A percentile compares a stretch with the other conserved stretches of the same genome.
Evolutionary conservation across 2,329 filamentous ascomycete genomes (phyloP).

Genomic region (Scytalidium lignicola): DNA sequence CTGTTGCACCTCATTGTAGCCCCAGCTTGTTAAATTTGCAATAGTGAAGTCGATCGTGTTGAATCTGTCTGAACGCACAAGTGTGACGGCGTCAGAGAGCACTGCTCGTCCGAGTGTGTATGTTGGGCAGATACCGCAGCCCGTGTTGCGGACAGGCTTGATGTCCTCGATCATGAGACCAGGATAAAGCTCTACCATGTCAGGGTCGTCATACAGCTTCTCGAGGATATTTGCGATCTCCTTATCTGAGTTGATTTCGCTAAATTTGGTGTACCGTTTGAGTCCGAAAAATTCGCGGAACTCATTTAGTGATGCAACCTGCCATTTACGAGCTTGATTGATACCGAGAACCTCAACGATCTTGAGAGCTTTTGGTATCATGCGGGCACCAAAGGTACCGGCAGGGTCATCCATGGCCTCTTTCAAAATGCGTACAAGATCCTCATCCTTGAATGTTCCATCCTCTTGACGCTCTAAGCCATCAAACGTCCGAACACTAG

Average conservation of each 20-base stretch:
- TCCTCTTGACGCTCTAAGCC: constrained; percentile 57
- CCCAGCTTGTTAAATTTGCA: constrained; percentile 74
- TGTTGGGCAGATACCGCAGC: constrained; percentile 43
- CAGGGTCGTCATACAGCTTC: constrained; percentile 49
- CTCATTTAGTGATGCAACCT: constrained; percentile 66
- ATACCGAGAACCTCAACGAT: constrained; percentile 77
- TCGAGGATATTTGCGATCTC: constrained; percentile 52
- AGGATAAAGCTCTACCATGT: constrained; percentile 62
- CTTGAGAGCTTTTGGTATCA: not conserved
- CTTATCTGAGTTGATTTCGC: constrained; percentile 75
- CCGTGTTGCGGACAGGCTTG: constrained; percentile 43
- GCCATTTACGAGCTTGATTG: constrained; percentile 68
- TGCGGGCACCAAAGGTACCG: constrained; percentile 20
- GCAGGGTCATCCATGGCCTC: constrained; percentile 65
- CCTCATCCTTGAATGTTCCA: constrained; percentile 67
- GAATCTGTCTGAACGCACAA: constrained; percentile 52
- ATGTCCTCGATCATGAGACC: constrained; percentile 55
- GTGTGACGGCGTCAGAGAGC: constrained; percentile 51
- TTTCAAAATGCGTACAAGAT: constrained; percentile 64
- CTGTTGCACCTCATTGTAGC: constrained; percentile 64
- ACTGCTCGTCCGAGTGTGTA: constrained; percentile 49
- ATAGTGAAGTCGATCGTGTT: constrained; percentile 45
- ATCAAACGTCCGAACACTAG: constrained; percentile 62
- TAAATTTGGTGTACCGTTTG: constrained; percentile 68
- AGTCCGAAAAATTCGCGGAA: constrained; percentile 77